These are phyloP conservation scores for Mallotus nudiflorus DNA, from an alignment of 345 rosid genomes.

Conservation along the genomic window DNA sequence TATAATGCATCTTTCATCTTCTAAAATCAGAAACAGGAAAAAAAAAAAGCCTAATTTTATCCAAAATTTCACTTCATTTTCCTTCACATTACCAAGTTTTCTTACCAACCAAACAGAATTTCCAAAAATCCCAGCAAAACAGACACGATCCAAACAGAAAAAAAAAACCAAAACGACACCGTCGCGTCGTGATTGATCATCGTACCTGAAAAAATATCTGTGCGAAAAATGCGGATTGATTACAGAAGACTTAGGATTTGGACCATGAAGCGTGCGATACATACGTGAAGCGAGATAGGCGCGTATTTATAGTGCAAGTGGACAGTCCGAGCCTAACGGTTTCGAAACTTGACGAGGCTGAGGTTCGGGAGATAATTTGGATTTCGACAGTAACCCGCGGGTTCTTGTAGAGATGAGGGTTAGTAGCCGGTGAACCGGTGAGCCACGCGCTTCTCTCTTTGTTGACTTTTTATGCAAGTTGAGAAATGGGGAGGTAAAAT, in stretches of 20 bases:
- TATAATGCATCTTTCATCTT: background rate
- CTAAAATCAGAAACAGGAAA: no score
- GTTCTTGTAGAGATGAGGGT: slow-evolving; percentile 3
- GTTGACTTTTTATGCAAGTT: background rate
- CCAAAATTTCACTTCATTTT: background rate
- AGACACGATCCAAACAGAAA: background rate
- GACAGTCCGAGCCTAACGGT: slow-evolving; percentile 16
- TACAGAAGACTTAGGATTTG: no score
- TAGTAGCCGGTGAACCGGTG: slow-evolving; percentile 24
- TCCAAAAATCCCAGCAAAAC: background rate
- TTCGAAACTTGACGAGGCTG: background rate
- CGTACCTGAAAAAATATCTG: slow-evolving; percentile 16
- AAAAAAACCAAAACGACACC: background rate
- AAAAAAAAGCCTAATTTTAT: no score
- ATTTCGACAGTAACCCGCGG: background rate
- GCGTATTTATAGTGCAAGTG: slow-evolving; percentile 16
- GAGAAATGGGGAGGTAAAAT: background rate
- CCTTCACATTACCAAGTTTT: background rate
- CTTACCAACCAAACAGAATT: slow-evolving; percentile 1
- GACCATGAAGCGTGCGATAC: background rate
- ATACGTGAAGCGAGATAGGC: background rate
- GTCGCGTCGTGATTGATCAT: background rate
- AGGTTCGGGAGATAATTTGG: slow-evolving; percentile 15
- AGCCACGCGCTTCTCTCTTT: background rate
- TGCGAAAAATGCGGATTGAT: background rate